These are phyloP conservation scores for Thalia dealbata DNA, from an alignment of 176 grass and related monocot species.

Conservation along the genomic window DNA sequence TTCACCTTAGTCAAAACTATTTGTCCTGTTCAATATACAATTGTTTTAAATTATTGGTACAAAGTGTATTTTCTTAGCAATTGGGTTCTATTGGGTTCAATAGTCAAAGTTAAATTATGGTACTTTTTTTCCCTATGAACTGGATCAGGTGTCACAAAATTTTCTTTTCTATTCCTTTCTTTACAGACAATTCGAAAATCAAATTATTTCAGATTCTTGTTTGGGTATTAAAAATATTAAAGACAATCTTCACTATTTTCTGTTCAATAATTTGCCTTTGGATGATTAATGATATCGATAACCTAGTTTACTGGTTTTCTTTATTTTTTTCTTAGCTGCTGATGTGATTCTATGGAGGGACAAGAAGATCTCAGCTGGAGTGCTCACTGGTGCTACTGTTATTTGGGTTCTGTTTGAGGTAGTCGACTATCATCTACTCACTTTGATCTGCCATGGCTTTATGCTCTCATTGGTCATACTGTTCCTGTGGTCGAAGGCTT, in stretches of 20 bases:
- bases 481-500: conserved; percentile 89
- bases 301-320: conserved; percentile 8
- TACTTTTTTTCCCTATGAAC: not conserved
- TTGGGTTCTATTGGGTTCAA: too few species aligned
- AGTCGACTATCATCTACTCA: conserved; percentile 74
- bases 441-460: conserved; percentile 67
- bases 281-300: not conserved
- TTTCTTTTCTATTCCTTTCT: too few species aligned
- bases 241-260: not conserved
- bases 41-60: too few species aligned
- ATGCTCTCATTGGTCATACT: conserved; percentile 64
- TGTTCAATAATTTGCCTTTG: not conserved
- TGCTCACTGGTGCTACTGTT: conserved; percentile 58
- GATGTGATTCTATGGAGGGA: conserved; percentile 91
- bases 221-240: not conserved
- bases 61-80: too few species aligned
- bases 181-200: too few species aligned
- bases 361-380: conserved; percentile 75
- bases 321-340: conserved; percentile 56
- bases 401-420: conserved; percentile 82
- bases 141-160: not conserved
- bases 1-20: not conserved
- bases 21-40: not conserved
- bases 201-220: not conserved
- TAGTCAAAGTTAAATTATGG: too few species aligned